A percentile compares a stretch with the other conserved stretches of the same genome.
phyloP scores from a whole-genome alignment of 768 basidiomycete species.

The Flagelloscypha sp. region DNA sequence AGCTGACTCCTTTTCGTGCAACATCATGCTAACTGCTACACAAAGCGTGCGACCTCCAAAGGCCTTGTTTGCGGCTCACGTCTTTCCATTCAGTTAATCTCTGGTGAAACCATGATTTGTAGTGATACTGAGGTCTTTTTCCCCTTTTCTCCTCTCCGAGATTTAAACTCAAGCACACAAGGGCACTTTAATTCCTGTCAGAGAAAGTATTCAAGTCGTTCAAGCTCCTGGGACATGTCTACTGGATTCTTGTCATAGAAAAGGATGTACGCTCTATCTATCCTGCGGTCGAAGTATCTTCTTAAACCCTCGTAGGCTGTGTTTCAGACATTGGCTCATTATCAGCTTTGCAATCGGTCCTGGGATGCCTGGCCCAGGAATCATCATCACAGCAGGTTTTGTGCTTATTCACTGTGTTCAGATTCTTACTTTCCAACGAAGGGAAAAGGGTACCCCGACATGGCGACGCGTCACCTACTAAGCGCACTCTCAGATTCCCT shows the following conservation, averaged over 20 bases:
- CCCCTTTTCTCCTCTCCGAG: not conserved
- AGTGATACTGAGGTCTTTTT: slow-evolving; percentile 47
- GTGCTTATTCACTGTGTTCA: not conserved
- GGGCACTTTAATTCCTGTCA: slow-evolving; percentile 71
- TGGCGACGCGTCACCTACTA: slow-evolving; percentile 82
- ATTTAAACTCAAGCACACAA: slow-evolving; percentile 19
- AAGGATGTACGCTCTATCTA: slow-evolving; percentile 61
- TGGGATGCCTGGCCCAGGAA: slow-evolving; percentile 50
- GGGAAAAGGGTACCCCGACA: slow-evolving; percentile 97
- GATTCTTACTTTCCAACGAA: slow-evolving; percentile 21
- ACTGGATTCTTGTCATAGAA: slow-evolving; percentile 85
- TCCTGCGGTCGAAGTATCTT: slow-evolving; percentile 1
- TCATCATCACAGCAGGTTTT: slow-evolving; percentile 65
- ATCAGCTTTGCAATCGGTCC: slow-evolving; percentile 43
- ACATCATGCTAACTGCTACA: slow-evolving; percentile 4
- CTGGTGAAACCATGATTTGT: slow-evolving; percentile 42
- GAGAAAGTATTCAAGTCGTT: slow-evolving; percentile 64
- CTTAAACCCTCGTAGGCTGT: slow-evolving; percentile 70
- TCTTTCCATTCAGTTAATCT: slow-evolving; percentile 47
- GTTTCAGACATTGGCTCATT: slow-evolving; percentile 77
- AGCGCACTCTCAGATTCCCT: slow-evolving; percentile 62
- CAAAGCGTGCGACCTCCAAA: slow-evolving; percentile 80
- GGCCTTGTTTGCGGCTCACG: slow-evolving; percentile 73
- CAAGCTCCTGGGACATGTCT: slow-evolving; percentile 40
- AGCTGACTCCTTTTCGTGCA: slow-evolving; percentile 10